Evolutionary conservation across 257 asterid genomes (phyloP).

Genomic region (Cynanchum wilfordii): DNA sequence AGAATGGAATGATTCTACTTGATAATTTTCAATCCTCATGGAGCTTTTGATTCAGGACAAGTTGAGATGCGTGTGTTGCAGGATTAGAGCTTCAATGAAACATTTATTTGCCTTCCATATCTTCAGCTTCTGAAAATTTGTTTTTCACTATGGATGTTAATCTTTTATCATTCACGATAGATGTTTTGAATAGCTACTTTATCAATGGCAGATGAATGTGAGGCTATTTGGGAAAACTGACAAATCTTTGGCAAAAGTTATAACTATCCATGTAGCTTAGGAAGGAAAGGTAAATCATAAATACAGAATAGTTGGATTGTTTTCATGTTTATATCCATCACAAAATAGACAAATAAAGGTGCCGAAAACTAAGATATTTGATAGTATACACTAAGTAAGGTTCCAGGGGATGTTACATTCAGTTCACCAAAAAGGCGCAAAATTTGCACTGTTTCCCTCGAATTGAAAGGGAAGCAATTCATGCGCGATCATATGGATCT

Average conservation of each 20-base stretch:
- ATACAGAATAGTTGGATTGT: neutral
- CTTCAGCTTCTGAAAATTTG: too few relatives aligned
- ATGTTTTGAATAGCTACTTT: neutral
- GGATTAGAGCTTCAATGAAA: neutral
- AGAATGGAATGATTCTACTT: neutral
- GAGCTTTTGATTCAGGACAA: neutral
- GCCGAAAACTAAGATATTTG: neutral
- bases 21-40: neutral
- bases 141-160: neutral
- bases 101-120: neutral
- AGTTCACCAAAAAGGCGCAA: neutral
- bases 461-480: neutral
- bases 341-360: neutral
- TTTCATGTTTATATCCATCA: neutral
- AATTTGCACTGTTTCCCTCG: neutral
- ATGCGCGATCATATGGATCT: neutral
- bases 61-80: neutral
- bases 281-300: neutral
- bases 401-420: neutral
- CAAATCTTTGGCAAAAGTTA: neutral
- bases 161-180: neutral
- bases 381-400: neutral
- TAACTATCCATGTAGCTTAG: neutral
- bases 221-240: neutral
- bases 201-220: neutral